Evolutionary conservation across 2,329 filamentous ascomycete species (phyloP), one percentile per base, ranked within the genome.

Genomic region (Alternaria gaisen): DNA sequence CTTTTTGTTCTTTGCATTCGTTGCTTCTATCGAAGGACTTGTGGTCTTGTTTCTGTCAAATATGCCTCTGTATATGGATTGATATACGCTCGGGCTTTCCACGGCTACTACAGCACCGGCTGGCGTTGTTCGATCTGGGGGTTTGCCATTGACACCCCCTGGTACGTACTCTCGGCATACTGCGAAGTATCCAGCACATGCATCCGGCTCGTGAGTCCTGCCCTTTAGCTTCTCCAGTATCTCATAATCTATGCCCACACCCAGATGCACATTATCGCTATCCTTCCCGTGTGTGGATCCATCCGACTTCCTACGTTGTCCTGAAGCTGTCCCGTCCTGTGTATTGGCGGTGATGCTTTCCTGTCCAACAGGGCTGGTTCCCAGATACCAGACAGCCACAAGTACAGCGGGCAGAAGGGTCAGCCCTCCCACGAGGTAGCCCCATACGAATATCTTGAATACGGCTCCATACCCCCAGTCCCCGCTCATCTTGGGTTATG

Each of bases 11-110:
- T 83, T 85, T 36, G 77, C 79, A 66, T 84, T 87, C 14, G 80
- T 77, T 7, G 81, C 81, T 48, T 88, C 86, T 38, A 88, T 80
- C 3, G 82, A 84, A 4, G 86, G 84, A 18, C 80, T 79, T 65
- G 83, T 84, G 72, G 90, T 94, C 72, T 79, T 82, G 65, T 76
- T 79, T 34, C 94, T 87, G 71, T 97, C 93, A 76, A 99, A 98
- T 63, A 99, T 90, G 77, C 91, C 97, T 76, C 93, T 86, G 80
- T 99, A 99, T 93, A 99, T 97, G 77, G 91, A 91, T 85, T 98
- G 95, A 79, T 98, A 98, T 38, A 99, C 94, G 77, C 94, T 97
- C 58, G 91, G 93, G 73, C 93, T 97, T 58, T 93, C 91, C 42
- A 91, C 84, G 34, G 90, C 88, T 44, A 95, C 88, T 16, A 91